Base-by-base conservation (phyloP, 352 stramenopile species). In the Phytophthora agathidicida region DNA sequence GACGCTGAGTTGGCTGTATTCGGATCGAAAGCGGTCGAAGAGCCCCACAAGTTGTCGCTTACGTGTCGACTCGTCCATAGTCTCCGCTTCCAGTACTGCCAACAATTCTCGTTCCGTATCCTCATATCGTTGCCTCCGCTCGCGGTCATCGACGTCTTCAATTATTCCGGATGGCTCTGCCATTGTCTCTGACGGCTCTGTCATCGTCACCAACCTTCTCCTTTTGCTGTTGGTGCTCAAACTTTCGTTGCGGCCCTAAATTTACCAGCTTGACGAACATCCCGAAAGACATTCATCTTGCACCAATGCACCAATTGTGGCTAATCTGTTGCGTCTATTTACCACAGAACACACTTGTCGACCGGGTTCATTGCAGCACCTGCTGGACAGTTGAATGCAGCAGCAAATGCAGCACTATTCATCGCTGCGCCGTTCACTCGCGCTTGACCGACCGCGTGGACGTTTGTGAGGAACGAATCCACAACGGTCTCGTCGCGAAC, bases 351-450 rank as follows among this genome's bases (percentile, higher is more conserved):
- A 33, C 76, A 89, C 60, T 87, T 87, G 33, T 77, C 55, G 26
- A 48, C 32, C 30, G 79, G 69, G 56, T 86, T 87, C 79, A 87
- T 89, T 16, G 55, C 49, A 13, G 50, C 56, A 30, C 43, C 55
- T 11, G 24, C 39, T 8, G 71, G 44, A 51, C 83, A 91, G 22
- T 76, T 56, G 48, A 89, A 93, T 2, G 70, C 63, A 39, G 48
- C 22, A 8, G 74, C 62, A 58, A 91, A 93, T 26, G 72, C 65
- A 5, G 44, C 55, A 48, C 65, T 88, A 58, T 91, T 93, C 77
- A 82, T 91, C 2, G 57, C 65, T 2, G 69, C 77, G n/a, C 80
- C 80, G 41, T 93, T 89, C 13, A 87, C 76, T 31, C 83, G 83
- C 56, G 51, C 78, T n/a, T 80, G 55, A 2, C 53, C 58, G 2